Base-by-base conservation (phyloP, 2,329 filamentous ascomycete genomes). In the Furcasterigmium sp. region DNA sequence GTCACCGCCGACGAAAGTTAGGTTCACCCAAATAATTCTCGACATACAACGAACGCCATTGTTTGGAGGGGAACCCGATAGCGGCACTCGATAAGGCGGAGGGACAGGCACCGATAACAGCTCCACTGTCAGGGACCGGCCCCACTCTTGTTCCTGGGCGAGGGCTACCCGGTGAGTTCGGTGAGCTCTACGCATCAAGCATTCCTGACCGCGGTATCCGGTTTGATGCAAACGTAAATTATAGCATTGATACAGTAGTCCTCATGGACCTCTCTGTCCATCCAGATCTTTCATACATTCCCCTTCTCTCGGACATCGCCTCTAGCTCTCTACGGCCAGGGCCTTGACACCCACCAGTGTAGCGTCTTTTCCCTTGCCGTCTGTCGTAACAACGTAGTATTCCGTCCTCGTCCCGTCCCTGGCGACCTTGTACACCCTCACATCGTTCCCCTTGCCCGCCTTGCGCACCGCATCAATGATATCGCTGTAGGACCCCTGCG, bases 321-420 rank as follows among this genome's bases (percentile, higher is more conserved):
- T 7, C 23, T 26, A 85, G 55, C 76, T 81, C 73, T 95, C 90
- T 49, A 95, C 73, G 20, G 84, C 80, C 65, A 88, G 68, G 10
- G 84, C 87, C 73, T 88, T 91, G 44, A 85, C 73, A 13, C 91
- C 91, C 8, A 95, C 80, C 46, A 95, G 56, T 64, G 73, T 76
- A 15, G 72, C 75, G 11, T 73, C 75, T 40, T 75, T 68, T 14
- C 64, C 70, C 51, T 78, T 71, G 37, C 66, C 65, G 55, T 83
- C 74, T 52, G 85, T 60, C 18, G 78, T 80, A 37, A 95, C 68
- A 46, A 95, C 69, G 76, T 84, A 95, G 63, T 95, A 95, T 65
- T 94, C 87, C 13, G 75, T 73, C 58, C 84, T 76, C 20, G 82
- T 79, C 11, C 70, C 69, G 36, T 77, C 80, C 53, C 78, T 70